Base-by-base conservation (phyloP, 371 early-diverging fungal genomes). In the Capillidium heterosporum region DNA sequence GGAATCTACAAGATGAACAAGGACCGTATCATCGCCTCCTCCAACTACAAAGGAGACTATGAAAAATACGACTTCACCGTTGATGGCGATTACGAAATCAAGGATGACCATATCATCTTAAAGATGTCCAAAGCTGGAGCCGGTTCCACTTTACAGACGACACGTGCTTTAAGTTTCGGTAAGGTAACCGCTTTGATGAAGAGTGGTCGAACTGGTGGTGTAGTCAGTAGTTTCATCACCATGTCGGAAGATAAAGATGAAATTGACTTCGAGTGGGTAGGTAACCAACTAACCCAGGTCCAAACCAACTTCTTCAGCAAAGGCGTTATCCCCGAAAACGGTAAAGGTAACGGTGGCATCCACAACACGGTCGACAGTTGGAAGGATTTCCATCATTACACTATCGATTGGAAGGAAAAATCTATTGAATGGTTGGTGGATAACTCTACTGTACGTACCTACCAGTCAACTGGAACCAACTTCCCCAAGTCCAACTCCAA, bases 351-450 rank as follows among this genome's bases (percentile, higher is more conserved):
- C 41, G 10, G 23, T 55, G 23, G 19, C 8, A 39, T 54, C 15
- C 35, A 59, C 1, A 26, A 62, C 10, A 51, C 41, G n/a, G 54
- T 28, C 19, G 59, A 63, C 58, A 54, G 61, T 2, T 59, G 56
- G 2, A 21, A 35, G 28, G 62, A 53, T 24, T 71, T 66, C 47
- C 64, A 68, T 35, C 63, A 60, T 1, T 72, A 72, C 31, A 64
- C 63, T 32, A 71, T 83, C 50, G 65, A 71, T 27, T 81, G 79
- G 80, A 70, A 64, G 51, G 71, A 73, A 32, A 73, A 76, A 43
- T 49, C 59, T 32, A 73, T 81, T 48, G 39, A 54, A 21, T 83
- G 80, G 78, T 35, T 52, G 41, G 67, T 78, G 32, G 70, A 81
- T 62, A 74, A 74, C 42, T 59, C 61, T 35, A 54, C 61, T 17